phyloP scores from a whole-genome alignment of 179 eudicot species.

The Amaranthus tricolor region DNA sequence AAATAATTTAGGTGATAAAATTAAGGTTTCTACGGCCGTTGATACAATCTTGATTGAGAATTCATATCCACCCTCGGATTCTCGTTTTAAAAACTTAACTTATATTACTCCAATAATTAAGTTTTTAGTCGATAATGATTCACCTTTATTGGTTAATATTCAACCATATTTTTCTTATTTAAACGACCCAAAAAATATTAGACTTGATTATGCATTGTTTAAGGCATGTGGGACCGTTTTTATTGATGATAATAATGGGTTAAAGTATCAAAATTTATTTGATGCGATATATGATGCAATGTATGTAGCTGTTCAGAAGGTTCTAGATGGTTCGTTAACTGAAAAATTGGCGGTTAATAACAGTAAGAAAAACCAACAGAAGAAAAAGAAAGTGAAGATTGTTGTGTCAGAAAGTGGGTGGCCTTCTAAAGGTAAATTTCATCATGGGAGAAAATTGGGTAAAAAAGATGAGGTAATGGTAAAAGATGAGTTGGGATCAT shows the following conservation, averaged over 20 bases:
- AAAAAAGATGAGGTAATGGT: constrained; percentile 10
- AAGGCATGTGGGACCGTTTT: constrained; percentile 12
- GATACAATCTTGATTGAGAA: background rate
- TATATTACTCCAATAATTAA: constrained; percentile 2
- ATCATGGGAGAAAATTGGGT: too few relatives aligned
- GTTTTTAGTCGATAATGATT: background rate
- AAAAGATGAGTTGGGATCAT: constrained; percentile 12
- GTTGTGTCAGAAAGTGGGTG: constrained; percentile 12
- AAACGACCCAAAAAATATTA: constrained; percentile 10
- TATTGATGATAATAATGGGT: constrained; percentile 25
- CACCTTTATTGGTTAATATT: constrained; percentile 20
- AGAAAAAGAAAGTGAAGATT: background rate
- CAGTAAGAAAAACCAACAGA: background rate
- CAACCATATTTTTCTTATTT: constrained; percentile 27
- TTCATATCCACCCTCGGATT: background rate
- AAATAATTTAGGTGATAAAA: constrained; percentile 18
- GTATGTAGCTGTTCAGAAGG: constrained; percentile 24
- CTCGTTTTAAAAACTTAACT: background rate
- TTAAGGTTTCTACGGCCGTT: constrained; percentile 23
- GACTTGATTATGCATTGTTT: constrained; percentile 40
- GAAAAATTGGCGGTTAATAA: background rate
- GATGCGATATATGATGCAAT: constrained; percentile 46
- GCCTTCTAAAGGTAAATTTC: constrained; percentile 4
- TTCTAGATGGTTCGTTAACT: constrained; percentile 1
- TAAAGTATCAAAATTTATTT: constrained; percentile 41